Evolutionary conservation across 208 protist species (phyloP).

Genomic region (Kentomonas sorsogonicus): DNA sequence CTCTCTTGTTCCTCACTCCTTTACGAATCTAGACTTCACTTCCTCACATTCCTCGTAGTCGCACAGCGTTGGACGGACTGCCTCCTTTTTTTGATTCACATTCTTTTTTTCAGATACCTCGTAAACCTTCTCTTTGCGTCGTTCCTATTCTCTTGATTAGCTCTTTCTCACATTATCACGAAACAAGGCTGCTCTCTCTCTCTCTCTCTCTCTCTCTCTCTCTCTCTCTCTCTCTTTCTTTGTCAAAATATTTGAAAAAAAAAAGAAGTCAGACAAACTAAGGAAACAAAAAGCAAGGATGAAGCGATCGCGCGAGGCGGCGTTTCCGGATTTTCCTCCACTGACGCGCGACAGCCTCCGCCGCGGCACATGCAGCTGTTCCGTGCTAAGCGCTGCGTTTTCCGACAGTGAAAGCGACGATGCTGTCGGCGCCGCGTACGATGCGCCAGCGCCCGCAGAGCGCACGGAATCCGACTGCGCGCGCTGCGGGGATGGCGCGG

Average conservation of each 20-base stretch:
- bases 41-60: neutral
- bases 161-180: too few relatives aligned
- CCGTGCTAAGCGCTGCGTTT: neutral
- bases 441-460: neutral
- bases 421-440: neutral
- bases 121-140: neutral
- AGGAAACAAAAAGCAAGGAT: neutral
- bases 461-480: neutral
- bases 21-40: too few relatives aligned
- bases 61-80: too few relatives aligned
- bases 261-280: slow-evolving; percentile 3
- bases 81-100: slow-evolving; percentile 1
- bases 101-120: slow-evolving; percentile 2
- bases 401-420: neutral
- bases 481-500: too few relatives aligned
- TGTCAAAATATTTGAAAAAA: neutral
- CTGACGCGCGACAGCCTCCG: neutral
- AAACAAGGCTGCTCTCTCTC: neutral
- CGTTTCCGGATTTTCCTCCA: too few relatives aligned
- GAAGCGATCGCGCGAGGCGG: neutral
- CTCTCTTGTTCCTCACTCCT: too few relatives aligned
- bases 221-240: slow-evolving; percentile 2
- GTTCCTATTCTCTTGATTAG: too few relatives aligned
- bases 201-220: neutral
- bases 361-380: too few relatives aligned